Conservation (phyloP, 2,329 filamentous ascomycete genomes). For the Gaeumannomyces tritici region DNA sequence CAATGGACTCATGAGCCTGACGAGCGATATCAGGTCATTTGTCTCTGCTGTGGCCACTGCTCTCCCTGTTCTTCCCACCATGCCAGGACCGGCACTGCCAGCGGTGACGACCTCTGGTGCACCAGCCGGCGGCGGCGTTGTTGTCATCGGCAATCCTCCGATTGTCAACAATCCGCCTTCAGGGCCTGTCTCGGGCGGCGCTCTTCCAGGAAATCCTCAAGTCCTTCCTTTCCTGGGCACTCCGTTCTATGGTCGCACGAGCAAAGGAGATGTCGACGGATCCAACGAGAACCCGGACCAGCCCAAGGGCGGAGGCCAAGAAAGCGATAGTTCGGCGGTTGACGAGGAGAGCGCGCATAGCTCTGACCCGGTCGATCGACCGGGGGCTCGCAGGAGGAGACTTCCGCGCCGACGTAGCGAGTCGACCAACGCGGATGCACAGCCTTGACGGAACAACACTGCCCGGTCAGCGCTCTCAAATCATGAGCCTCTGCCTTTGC, state of each 20-base stretch:
- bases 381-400: background rate
- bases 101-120: background rate
- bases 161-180: no score
- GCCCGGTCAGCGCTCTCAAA: background rate
- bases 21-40: slow-evolving; percentile 3
- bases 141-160: background rate
- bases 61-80: background rate
- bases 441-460: background rate
- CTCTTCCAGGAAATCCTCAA: background rate
- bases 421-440: background rate
- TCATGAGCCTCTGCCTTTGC: background rate
- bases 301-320: background rate
- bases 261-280: background rate
- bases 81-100: background rate
- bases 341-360: background rate
- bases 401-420: background rate
- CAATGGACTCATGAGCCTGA: slow-evolving; percentile 1
- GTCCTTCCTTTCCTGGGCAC: background rate
- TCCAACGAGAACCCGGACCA: background rate
- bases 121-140: background rate
- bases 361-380: background rate
- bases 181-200: no score
- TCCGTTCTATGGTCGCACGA: background rate
- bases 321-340: background rate
- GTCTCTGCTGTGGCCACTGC: slow-evolving; percentile 1